These are phyloP conservation scores for Sporisorium iseilematis-ciliati DNA, from an alignment of 1,284 basidiomycete genomes.

Conservation along the genomic window DNA sequence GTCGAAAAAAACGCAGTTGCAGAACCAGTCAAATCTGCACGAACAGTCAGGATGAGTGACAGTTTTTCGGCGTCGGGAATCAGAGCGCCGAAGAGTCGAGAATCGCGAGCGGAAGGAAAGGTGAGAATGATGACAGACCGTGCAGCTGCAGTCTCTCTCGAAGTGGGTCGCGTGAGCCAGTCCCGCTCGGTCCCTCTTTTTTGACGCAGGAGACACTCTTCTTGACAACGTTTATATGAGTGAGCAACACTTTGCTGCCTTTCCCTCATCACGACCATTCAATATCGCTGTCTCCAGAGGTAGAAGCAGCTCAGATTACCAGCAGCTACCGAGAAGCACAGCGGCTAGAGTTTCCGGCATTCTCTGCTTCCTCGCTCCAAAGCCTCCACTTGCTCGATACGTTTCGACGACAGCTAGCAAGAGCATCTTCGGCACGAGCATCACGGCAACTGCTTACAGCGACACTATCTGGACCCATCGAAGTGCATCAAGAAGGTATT, in stretches of 20 bases:
- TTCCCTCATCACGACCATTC: background rate
- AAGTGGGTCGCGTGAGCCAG: background rate
- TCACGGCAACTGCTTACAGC: too few relatives aligned
- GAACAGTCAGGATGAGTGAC: background rate
- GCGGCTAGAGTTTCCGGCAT: background rate
- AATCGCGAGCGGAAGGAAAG: background rate
- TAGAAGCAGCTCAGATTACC: too few relatives aligned
- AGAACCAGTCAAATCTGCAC: background rate
- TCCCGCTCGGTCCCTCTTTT: constrained; percentile 2
- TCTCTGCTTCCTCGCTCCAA: background rate
- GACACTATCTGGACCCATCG: too few relatives aligned
- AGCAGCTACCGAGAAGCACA: background rate
- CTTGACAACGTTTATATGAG: background rate
- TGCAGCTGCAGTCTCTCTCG: background rate
- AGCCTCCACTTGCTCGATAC: background rate
- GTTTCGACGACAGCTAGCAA: background rate
- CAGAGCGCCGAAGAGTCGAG: constrained; percentile 4
- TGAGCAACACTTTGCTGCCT: background rate
- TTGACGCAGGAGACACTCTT: background rate
- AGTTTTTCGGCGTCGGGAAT: constrained; percentile 3
- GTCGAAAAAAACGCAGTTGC: background rate
- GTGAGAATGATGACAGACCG: background rate
- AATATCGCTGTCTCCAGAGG: background rate
- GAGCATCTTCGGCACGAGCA: background rate
- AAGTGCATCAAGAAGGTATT: background rate